Evolutionary conservation across 768 basidiomycete genomes (phyloP).

Genomic region (Austroboletus eburneus): DNA sequence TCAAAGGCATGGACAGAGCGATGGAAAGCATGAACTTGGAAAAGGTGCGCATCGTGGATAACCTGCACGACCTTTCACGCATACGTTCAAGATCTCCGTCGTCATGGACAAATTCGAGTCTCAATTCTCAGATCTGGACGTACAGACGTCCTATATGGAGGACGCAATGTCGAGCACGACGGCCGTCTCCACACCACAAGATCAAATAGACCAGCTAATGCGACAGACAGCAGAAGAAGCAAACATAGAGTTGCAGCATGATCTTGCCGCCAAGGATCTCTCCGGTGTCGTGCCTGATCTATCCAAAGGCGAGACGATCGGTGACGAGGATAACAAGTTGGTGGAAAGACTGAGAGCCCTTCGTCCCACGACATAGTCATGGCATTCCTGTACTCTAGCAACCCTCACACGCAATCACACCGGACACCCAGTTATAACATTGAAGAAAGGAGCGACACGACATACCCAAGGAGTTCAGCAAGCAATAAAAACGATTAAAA

Average conservation of each 20-base stretch:
- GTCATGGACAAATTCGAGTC: conserved; percentile 99
- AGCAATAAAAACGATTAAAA: conserved; percentile 21
- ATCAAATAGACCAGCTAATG: conserved; percentile 91
- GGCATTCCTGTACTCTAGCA: conserved; percentile 11
- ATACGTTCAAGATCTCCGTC: conserved; percentile 78
- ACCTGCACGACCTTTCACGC: background rate
- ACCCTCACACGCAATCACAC: background rate
- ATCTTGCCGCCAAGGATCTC: conserved; percentile 65
- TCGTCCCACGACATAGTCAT: conserved; percentile 60
- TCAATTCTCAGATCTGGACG: conserved; percentile 95
- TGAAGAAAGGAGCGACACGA: conserved; percentile 11
- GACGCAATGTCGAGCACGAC: conserved; percentile 93
- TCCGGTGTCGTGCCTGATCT: conserved; percentile 55
- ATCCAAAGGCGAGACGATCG: conserved; percentile 45
- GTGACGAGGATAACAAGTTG: conserved; percentile 77
- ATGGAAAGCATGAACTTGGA: conserved; percentile 99
- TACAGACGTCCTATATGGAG: conserved; percentile 98
- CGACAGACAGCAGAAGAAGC: conserved; percentile 96
- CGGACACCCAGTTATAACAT: background rate
- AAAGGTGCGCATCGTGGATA: conserved; percentile 50
- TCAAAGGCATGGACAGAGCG: conserved; percentile 97
- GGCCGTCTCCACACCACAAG: conserved; percentile 90
- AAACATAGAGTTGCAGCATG: conserved; percentile 91
- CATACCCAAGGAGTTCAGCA: conserved; percentile 9
- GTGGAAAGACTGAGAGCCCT: conserved; percentile 87